Conservation (phyloP, 1,284 basidiomycete genomes). For the Megacollybia platyphylla region DNA sequence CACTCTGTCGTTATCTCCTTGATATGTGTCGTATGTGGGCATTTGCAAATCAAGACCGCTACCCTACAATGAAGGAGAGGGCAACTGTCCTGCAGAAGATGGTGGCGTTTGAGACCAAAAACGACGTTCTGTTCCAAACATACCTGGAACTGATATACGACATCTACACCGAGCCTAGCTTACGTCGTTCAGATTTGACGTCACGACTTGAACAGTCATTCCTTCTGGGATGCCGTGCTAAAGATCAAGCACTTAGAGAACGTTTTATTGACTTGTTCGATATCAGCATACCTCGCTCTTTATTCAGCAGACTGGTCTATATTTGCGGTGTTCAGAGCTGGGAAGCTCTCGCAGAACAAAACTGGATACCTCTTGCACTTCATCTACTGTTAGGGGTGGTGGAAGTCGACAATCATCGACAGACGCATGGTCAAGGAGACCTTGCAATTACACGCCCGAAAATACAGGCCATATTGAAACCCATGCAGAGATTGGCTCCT, state of each 20-base stretch:
- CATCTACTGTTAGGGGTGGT: constrained; percentile 81
- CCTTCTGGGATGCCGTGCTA: constrained; percentile 82
- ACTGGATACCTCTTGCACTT: constrained; percentile 92
- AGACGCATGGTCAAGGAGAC: not conserved
- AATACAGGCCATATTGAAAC: constrained; percentile 53
- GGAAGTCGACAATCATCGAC: constrained; percentile 43
- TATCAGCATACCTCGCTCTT: constrained; percentile 73
- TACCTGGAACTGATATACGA: constrained; percentile 90
- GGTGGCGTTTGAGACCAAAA: constrained; percentile 76
- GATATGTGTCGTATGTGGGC: constrained; percentile 87
- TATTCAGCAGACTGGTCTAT: constrained; percentile 80
- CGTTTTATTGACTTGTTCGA: constrained; percentile 90
- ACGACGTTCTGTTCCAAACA: constrained; percentile 64
- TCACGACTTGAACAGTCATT: constrained; percentile 90
- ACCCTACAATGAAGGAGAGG: constrained; percentile 95
- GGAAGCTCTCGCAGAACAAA: constrained; percentile 87
- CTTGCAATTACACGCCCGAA: constrained; percentile 27
- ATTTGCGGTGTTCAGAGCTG: constrained; percentile 92
- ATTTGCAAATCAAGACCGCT: constrained; percentile 69
- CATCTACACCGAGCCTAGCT: constrained; percentile 81
- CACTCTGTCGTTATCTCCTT: constrained; percentile 79
- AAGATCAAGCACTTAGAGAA: constrained; percentile 71
- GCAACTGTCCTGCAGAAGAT: constrained; percentile 85
- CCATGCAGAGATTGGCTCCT: constrained; percentile 79
- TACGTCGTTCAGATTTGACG: constrained; percentile 90